Evolutionary conservation across 768 basidiomycete species (phyloP), one percentile per base, ranked within the genome.

Genomic region (Russula brevipes): DNA sequence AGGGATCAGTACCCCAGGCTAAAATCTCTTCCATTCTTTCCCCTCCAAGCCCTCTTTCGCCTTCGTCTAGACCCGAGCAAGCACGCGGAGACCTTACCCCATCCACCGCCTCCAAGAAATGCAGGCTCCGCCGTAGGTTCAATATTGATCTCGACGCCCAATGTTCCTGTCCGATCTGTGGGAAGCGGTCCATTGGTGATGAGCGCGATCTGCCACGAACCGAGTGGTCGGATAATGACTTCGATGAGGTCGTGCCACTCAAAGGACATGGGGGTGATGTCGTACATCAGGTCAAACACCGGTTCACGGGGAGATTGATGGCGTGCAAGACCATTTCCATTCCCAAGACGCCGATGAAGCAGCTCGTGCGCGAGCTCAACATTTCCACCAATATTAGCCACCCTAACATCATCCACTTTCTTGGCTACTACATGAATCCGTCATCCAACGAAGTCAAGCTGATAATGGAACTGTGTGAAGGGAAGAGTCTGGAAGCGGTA

Each of bases 241-340:
- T 98, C 60, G 89, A 94, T 68, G 89, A 91, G 67, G 66, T 94
- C 9, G 73, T 77, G 14, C 84, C 91, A 57, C 78, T 99, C 2
- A 97, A 97, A 19, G 94, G 98, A 71, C 97, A 97, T 46, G 93
- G 94, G 59, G 94, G 95, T 51, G 97, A 97, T 51, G 94, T 94
- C 8, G 97, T 99, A 10, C 87, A 96, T 74, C 94, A 93, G 75
- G 95, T 98, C 52, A 84, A 79, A 72, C 92, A 97, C 74, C 87
- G 80, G 71, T 86, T 88, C 59, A 91, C 85, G 1, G 85, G 84
- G 38, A 78, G 79, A 72, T 82, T 94, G 69, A 87, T 97, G 84
- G 97, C 97, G 5, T 85, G 94, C 71, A 99, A 99, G 80, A 90
- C 92, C 10, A 94, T 96, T 72, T 91, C 91, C 36, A 92, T 90